phyloP scores from a whole-genome alignment of 2,329 filamentous ascomycete genomes.

The Tolypocladium ophioglossoides region DNA sequence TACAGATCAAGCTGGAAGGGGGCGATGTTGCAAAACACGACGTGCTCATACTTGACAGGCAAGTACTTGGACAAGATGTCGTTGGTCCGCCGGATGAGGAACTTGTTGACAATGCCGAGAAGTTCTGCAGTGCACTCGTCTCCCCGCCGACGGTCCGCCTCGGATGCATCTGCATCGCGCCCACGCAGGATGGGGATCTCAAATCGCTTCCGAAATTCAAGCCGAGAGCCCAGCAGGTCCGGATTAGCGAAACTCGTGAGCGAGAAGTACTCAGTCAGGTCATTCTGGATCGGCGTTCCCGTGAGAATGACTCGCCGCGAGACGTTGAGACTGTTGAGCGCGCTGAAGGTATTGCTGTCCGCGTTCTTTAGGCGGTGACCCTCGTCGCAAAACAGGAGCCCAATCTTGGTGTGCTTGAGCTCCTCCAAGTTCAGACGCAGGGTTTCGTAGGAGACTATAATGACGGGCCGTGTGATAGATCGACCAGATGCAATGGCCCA shows the following conservation, averaged over 20 bases:
- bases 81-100: conserved; percentile 95
- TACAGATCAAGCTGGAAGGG: conserved; percentile 90
- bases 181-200: conserved; percentile 88
- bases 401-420: conserved; percentile 81
- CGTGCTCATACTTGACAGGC: conserved; percentile 97
- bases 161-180: conserved; percentile 80
- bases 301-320: conserved; percentile 87
- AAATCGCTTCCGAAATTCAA: conserved; percentile 88
- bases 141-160: conserved; percentile 70
- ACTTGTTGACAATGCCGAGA: conserved; percentile 83
- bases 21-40: conserved; percentile 92
- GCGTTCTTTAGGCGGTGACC: conserved; percentile 95
- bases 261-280: conserved; percentile 95
- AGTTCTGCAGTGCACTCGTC: conserved; percentile 76
- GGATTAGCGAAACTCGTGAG: conserved; percentile 96
- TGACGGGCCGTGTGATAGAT: conserved; percentile 77
- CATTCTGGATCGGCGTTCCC: conserved; percentile 95
- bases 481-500: conserved; percentile 93
- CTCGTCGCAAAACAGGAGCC: conserved; percentile 89
- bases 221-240: conserved; percentile 74
- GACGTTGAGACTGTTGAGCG: conserved; percentile 83
- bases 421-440: conserved; percentile 84
- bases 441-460: conserved; percentile 97
- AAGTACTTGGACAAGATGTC: conserved; percentile 97
- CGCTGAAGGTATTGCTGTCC: conserved; percentile 89